Conservation (phyloP, 2,329 filamentous ascomycete species). For the Aspergillus hiratsukae region DNA sequence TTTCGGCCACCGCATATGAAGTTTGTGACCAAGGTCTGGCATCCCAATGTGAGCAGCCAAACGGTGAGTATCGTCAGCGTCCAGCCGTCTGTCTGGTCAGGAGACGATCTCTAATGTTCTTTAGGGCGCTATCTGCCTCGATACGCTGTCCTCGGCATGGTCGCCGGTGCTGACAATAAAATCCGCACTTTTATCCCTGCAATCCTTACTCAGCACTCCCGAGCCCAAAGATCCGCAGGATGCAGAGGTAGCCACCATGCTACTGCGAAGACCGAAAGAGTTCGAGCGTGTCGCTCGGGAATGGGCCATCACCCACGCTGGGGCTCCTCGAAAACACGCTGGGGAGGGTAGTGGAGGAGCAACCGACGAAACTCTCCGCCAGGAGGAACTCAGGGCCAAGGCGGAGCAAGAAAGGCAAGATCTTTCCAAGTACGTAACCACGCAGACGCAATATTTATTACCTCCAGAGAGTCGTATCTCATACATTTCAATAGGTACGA, state of each 20-base stretch:
- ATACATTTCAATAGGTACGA: constrained; percentile 58
- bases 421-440: constrained; percentile 47
- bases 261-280: constrained; percentile 70
- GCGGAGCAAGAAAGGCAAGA: constrained; percentile 55
- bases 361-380: constrained; percentile 50
- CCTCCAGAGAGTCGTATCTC: constrained; percentile 20
- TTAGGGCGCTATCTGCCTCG: constrained; percentile 93
- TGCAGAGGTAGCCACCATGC: constrained; percentile 88
- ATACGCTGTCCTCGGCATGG: constrained; percentile 86
- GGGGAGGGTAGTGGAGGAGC: constrained; percentile 52
- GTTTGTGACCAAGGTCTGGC: constrained; percentile 92
- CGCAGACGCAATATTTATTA: not conserved
- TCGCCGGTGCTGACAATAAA: constrained; percentile 96
- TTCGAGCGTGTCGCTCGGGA: constrained; percentile 81
- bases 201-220: constrained; percentile 86
- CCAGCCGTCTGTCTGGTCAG: not conserved
- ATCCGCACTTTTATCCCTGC: constrained; percentile 85
- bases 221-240: constrained; percentile 97
- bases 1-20: constrained; percentile 90
- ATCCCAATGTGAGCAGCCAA: constrained; percentile 92
- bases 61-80: constrained; percentile 57
- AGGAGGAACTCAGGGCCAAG: constrained; percentile 51
- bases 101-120: not conserved
- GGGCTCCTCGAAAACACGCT: constrained; percentile 60
- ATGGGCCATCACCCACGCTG: constrained; percentile 82